phyloP scores from a whole-genome alignment of 345 rosid genomes.

The Boechera stricta region DNA sequence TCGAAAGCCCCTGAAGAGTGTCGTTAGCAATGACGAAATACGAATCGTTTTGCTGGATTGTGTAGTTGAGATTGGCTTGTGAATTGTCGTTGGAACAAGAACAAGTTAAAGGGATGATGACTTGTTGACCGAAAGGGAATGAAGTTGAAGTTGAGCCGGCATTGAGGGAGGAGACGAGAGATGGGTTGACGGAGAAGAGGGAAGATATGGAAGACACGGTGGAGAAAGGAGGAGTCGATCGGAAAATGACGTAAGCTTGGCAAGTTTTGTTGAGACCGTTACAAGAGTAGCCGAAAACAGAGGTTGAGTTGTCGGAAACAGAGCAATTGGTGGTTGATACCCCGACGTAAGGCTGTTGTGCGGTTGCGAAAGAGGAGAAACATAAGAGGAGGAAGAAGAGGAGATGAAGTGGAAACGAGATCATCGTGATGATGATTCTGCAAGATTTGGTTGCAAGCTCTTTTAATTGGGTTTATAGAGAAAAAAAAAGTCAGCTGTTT shows the following conservation, averaged over 20 bases:
- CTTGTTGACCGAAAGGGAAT: conserved; percentile 52
- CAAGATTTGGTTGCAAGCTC: conserved; percentile 1
- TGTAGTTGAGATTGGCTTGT: conserved; percentile 60
- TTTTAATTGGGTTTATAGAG: background rate
- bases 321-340: conserved; percentile 50
- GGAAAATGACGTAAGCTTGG: conserved; percentile 62
- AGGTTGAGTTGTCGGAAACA: conserved; percentile 46
- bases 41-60: conserved; percentile 42
- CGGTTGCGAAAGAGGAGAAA: conserved; percentile 45
- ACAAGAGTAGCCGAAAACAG: conserved; percentile 76
- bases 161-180: conserved; percentile 57
- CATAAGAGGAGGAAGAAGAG: conserved; percentile 4
- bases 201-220: conserved; percentile 58
- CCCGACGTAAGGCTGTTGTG: conserved; percentile 77
- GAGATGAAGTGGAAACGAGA: conserved; percentile 8
- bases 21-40: conserved; percentile 54
- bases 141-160: conserved; percentile 48
- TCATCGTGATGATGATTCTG: conserved; percentile 22
- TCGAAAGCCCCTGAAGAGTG: conserved; percentile 75
- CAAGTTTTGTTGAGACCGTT: conserved; percentile 69
- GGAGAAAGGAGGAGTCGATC: conserved; percentile 62
- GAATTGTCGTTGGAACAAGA: conserved; percentile 63
- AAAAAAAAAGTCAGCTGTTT: conserved; percentile 27
- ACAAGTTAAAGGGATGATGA: conserved; percentile 71
- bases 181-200: conserved; percentile 55